phyloP scores from a whole-genome alignment of 805 yeast genomes.

The Naumovozyma dairenensis region DNA sequence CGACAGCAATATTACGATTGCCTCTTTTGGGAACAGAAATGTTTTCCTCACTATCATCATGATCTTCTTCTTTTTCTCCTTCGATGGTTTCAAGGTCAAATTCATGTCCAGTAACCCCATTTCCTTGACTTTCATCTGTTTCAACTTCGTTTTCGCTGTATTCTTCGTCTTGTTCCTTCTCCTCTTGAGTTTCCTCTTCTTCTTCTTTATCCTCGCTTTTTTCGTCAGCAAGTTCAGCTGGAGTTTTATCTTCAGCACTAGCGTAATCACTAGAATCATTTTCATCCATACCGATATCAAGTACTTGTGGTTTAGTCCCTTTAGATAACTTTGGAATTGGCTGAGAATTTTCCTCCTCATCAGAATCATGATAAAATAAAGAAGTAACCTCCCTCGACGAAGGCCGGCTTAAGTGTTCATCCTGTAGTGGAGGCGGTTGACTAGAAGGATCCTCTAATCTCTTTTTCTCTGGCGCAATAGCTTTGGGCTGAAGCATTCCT shows the following conservation, averaged over 20 bases:
- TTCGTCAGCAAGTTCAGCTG: background rate
- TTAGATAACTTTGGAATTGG: background rate
- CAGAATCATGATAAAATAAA: slow-evolving; percentile 1
- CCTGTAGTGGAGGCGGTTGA: background rate
- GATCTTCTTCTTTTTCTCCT: slow-evolving; percentile 2
- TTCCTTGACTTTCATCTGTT: slow-evolving; percentile 2
- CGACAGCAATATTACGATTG: too few species aligned
- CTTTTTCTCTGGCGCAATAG: background rate
- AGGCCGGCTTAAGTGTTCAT: background rate
- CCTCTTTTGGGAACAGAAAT: too few species aligned
- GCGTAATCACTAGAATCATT: background rate
- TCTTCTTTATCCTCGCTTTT: slow-evolving; percentile 2
- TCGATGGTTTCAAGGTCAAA: slow-evolving; percentile 1
- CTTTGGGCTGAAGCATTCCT: background rate
- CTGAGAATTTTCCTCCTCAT: background rate
- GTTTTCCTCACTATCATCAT: slow-evolving; percentile 2
- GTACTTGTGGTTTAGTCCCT: too few species aligned
- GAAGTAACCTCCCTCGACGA: background rate
- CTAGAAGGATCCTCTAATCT: too few species aligned
- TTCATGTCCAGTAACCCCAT: too few species aligned
- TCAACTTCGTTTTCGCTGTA: slow-evolving; percentile 2
- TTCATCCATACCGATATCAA: too few species aligned
- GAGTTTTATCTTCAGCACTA: background rate
- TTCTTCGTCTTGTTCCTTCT: slow-evolving; percentile 4
- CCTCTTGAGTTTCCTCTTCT: slow-evolving; percentile 2